Evolutionary conservation across 2,329 filamentous ascomycete genomes (phyloP).

Genomic region (Teratosphaeria pseudoeucalypti): DNA sequence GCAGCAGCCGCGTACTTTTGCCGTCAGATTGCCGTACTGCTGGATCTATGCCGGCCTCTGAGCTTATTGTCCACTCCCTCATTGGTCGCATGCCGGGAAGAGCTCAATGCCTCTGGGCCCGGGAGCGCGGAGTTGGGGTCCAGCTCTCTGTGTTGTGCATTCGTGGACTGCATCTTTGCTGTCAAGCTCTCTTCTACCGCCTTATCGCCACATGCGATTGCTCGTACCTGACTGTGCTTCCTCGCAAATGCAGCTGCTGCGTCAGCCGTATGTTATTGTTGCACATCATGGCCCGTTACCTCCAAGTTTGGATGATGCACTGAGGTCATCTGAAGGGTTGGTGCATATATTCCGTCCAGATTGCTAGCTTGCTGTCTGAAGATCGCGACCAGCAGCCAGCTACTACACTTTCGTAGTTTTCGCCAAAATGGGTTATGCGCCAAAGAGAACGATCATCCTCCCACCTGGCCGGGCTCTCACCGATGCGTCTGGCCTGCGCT

Average conservation of each 20-base stretch:
- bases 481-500: neutral
- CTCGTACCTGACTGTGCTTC: neutral
- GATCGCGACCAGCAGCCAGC: neutral
- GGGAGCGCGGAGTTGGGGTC: neutral
- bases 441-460: neutral
- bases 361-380: neutral
- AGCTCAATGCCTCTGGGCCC: neutral
- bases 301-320: neutral
- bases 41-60: neutral
- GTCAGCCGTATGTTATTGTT: neutral
- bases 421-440: neutral
- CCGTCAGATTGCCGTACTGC: constrained; percentile 5
- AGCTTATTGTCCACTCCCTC: neutral
- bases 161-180: neutral
- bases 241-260: neutral
- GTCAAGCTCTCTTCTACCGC: neutral
- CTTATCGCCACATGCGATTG: neutral
- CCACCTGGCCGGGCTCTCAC: neutral
- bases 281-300: neutral
- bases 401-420: neutral
- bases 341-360: neutral
- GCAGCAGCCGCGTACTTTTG: constrained; percentile 2
- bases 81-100: neutral
- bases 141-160: neutral
- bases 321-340: neutral